These are phyloP conservation scores for Pseudodiploospora longispora DNA, from an alignment of 2,329 filamentous ascomycete species.

Conservation along the genomic window DNA sequence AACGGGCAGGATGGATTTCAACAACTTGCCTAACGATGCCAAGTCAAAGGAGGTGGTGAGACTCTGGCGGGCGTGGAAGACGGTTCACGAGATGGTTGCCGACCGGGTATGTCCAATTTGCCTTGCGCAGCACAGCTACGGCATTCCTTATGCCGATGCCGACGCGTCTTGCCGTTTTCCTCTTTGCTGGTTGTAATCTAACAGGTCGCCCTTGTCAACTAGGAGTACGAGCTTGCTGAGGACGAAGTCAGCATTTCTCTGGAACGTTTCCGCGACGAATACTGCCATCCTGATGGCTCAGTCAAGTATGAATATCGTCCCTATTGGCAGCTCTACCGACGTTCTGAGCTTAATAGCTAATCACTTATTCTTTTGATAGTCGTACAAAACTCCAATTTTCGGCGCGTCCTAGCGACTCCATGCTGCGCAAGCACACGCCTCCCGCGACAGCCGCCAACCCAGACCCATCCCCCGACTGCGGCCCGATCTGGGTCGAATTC, in stretches of 20 bases:
- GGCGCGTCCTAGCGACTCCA: slow-evolving; percentile 71
- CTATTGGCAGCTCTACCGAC: not conserved
- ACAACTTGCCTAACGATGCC: slow-evolving; percentile 38
- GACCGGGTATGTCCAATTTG: slow-evolving; percentile 60
- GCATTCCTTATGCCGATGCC: not conserved
- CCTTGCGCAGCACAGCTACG: not conserved
- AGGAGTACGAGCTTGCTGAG: slow-evolving; percentile 91
- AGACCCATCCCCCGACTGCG: slow-evolving; percentile 65
- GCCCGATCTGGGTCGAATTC: slow-evolving; percentile 92
- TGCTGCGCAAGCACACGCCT: slow-evolving; percentile 78
- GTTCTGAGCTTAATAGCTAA: slow-evolving; percentile 2
- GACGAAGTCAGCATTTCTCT: slow-evolving; percentile 82
- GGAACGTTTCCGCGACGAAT: slow-evolving; percentile 69
- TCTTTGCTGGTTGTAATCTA: not conserved
- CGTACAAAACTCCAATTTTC: slow-evolving; percentile 81
- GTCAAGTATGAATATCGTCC: slow-evolving; percentile 54
- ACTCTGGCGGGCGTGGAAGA: slow-evolving; percentile 91
- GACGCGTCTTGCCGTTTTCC: not conserved
- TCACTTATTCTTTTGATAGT: slow-evolving; percentile 36
- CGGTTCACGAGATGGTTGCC: slow-evolving; percentile 87
- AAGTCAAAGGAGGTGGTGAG: slow-evolving; percentile 51
- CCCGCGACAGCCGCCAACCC: slow-evolving; percentile 61
- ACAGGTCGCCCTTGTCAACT: not conserved
- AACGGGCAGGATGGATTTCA: slow-evolving; percentile 25
- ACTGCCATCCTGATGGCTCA: slow-evolving; percentile 62